Evolutionary conservation across 2,329 filamentous ascomycete species (phyloP).

Genomic region (Monosporascus sp.): DNA sequence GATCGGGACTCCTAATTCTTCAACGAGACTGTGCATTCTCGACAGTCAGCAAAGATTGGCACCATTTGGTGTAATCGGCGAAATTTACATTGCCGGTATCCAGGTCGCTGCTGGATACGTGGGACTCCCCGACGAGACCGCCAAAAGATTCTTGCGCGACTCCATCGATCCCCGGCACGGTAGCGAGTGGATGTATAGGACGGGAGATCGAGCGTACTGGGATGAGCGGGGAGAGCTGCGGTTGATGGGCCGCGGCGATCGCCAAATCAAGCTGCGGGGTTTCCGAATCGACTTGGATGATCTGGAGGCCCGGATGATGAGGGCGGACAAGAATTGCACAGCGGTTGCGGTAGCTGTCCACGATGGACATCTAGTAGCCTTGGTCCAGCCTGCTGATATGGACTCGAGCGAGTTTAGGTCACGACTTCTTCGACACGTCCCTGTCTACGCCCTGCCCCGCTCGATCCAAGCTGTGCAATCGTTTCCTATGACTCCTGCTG

Average conservation of each 20-base stretch:
- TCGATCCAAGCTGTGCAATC: slow-evolving; percentile 16
- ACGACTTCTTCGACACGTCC: no score
- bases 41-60: slow-evolving; percentile 19
- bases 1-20: slow-evolving; percentile 30
- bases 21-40: slow-evolving; percentile 35
- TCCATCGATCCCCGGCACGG: slow-evolving; percentile 9
- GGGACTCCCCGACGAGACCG: slow-evolving; percentile 14
- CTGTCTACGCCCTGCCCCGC: slow-evolving; percentile 9
- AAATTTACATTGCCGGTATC: slow-evolving; percentile 37
- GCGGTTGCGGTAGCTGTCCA: no score
- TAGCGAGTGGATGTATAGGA: slow-evolving; percentile 31
- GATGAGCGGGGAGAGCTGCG: slow-evolving; percentile 23
- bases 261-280: slow-evolving; percentile 24
- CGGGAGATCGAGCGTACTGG: slow-evolving; percentile 33
- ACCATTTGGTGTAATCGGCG: slow-evolving; percentile 32
- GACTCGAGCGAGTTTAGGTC: no score
- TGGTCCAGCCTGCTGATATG: no score
- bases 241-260: slow-evolving; percentile 31
- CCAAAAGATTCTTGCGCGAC: slow-evolving; percentile 27
- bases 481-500: slow-evolving; percentile 25
- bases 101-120: slow-evolving; percentile 39
- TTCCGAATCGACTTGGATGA: slow-evolving; percentile 34
- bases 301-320: slow-evolving; percentile 24
- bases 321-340: slow-evolving; percentile 1
- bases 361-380: no score